Conservation (phyloP, 768 basidiomycete species). For the Russula griseocarnosa region DNA sequence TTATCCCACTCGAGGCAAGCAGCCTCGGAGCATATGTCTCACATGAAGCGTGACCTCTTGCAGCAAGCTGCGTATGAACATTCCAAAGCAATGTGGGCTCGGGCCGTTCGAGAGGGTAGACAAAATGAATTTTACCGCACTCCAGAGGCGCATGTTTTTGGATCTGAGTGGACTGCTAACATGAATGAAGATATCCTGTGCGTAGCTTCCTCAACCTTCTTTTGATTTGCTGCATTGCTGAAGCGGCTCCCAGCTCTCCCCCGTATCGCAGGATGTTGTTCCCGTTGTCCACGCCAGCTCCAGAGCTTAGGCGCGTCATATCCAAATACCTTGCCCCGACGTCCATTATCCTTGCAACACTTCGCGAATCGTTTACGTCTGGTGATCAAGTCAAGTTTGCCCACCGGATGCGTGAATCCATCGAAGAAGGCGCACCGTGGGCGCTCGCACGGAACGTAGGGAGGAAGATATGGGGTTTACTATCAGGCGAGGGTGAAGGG, state of each 20-base stretch:
- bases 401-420: slow-evolving; percentile 57
- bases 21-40: slow-evolving; percentile 51
- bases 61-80: slow-evolving; percentile 45
- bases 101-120: slow-evolving; percentile 50
- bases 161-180: slow-evolving; percentile 20
- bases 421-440: slow-evolving; percentile 57
- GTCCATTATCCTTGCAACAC: slow-evolving; percentile 45
- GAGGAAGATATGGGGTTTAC: slow-evolving; percentile 37
- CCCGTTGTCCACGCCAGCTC: slow-evolving; percentile 53
- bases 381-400: slow-evolving; percentile 60
- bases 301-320: slow-evolving; percentile 51
- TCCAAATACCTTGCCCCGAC: slow-evolving; percentile 56
- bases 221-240: not conserved
- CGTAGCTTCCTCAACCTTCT: slow-evolving; percentile 9
- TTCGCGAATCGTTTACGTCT: slow-evolving; percentile 50
- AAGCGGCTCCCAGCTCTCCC: slow-evolving; percentile 15
- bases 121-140: slow-evolving; percentile 25
- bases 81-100: slow-evolving; percentile 44
- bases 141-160: slow-evolving; percentile 22
- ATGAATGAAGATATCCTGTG: slow-evolving; percentile 27
- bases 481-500: slow-evolving; percentile 26
- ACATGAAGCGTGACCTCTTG: slow-evolving; percentile 57
- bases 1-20: slow-evolving; percentile 50
- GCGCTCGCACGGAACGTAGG: slow-evolving; percentile 40
- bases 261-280: slow-evolving; percentile 47